These are phyloP conservation scores for Nakataea oryzae DNA, from an alignment of 2,329 filamentous ascomycete genomes.

Conservation along the genomic window DNA sequence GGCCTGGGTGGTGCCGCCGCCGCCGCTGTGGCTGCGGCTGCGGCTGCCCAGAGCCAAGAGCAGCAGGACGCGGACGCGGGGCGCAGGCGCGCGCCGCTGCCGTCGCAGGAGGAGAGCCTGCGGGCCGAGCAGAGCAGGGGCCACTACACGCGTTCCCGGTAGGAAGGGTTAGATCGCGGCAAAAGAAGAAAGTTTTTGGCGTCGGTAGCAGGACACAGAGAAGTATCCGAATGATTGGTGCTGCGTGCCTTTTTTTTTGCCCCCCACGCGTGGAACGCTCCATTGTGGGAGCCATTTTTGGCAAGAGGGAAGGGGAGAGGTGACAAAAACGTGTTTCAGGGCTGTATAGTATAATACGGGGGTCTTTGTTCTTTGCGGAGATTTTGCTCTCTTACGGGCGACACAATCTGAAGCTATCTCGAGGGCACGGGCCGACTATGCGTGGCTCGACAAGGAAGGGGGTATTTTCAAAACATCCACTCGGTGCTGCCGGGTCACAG, in stretches of 20 bases:
- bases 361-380: neutral
- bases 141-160: constrained; percentile 45
- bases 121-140: constrained; percentile 63
- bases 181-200: neutral
- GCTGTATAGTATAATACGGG: neutral
- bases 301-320: neutral
- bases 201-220: too few species aligned
- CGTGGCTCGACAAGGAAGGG: neutral
- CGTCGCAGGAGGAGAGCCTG: constrained; percentile 75
- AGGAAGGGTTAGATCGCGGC: constrained; percentile 10
- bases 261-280: too few species aligned
- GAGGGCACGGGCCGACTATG: neutral
- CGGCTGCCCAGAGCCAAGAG: constrained; percentile 10
- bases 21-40: neutral
- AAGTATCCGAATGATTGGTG: too few species aligned
- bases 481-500: too few species aligned
- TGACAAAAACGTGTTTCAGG: neutral
- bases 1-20: constrained; percentile 13
- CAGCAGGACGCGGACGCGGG: constrained; percentile 23
- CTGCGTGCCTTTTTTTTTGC: too few species aligned
- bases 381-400: too few species aligned
- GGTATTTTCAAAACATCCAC: neutral
- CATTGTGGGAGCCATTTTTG: neutral
- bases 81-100: constrained; percentile 58
- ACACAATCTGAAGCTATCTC: neutral